phyloP scores from a whole-genome alignment of 164 flowering plant species.

The Cinnamomum chago region DNA sequence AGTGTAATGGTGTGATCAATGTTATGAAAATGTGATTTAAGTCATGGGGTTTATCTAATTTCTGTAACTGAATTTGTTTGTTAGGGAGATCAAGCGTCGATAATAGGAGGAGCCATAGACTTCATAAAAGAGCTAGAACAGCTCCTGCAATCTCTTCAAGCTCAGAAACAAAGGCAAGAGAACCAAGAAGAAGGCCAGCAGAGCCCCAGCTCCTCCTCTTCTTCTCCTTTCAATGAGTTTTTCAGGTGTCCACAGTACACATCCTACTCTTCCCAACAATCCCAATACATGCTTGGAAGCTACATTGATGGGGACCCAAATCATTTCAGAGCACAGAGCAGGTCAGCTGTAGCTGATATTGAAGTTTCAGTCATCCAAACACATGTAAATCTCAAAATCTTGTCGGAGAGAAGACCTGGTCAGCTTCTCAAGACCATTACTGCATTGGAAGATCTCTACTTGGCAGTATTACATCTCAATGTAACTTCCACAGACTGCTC shows the following conservation, averaged over 20 bases:
- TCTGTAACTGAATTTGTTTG: not conserved
- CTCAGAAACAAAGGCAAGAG: conserved; percentile 32
- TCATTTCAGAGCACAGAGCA: conserved; percentile 19
- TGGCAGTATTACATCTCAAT: conserved; percentile 56
- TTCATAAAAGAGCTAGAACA: conserved; percentile 68
- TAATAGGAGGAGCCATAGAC: conserved; percentile 73
- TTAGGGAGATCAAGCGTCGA: conserved; percentile 77
- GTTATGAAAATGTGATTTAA: no score
- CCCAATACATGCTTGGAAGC: conserved; percentile 3
- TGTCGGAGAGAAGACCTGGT: conserved; percentile 35
- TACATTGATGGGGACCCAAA: not conserved
- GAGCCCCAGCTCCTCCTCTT: not conserved
- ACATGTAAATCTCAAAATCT: conserved; percentile 52
- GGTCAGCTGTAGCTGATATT: conserved; percentile 30
- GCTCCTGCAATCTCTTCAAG: conserved; percentile 48
- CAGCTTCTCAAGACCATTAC: conserved; percentile 43
- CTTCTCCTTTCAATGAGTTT: conserved; percentile 19
- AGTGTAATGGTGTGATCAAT: no score
- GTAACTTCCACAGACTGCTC: conserved; percentile 33
- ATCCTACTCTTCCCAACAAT: conserved; percentile 8
- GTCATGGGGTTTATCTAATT: not conserved
- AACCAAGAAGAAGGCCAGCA: conserved; percentile 8
- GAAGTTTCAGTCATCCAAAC: conserved; percentile 42
- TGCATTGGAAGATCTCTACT: conserved; percentile 46
- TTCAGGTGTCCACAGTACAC: conserved; percentile 25